A percentile compares a stretch with the other conserved stretches of the same genome.
Evolutionary conservation across 31 red algal species (phyloP).

Genomic region (Porphyra umbilicalis): DNA sequence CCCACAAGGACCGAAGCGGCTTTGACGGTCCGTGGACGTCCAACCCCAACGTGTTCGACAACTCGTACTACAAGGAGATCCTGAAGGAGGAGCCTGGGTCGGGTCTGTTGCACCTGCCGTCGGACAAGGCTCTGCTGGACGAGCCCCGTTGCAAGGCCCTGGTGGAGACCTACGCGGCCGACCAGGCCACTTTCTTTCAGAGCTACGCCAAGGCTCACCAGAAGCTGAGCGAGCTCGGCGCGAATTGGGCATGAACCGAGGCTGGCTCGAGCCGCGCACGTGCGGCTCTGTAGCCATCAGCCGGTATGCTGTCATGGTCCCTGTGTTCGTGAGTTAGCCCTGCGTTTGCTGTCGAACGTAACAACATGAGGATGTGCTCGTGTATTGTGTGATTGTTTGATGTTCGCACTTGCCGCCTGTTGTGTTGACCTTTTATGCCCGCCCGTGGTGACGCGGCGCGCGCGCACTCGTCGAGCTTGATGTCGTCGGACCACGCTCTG

Average conservation of each 20-base stretch:
- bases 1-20: slow-evolving; percentile 69
- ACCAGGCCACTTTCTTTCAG: slow-evolving; percentile 76
- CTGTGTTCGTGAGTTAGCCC: too few species aligned
- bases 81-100: slow-evolving; percentile 71
- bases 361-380: too few species aligned
- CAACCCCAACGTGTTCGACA: slow-evolving; percentile 75
- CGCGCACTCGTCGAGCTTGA: too few species aligned
- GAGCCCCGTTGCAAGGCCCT: slow-evolving; percentile 55
- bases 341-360: too few species aligned
- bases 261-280: neutral
- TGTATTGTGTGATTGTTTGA: too few species aligned
- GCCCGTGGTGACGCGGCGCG: too few species aligned
- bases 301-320: too few species aligned
- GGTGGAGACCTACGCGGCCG: slow-evolving; percentile 71
- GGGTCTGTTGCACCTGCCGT: slow-evolving; percentile 59
- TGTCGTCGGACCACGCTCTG: too few species aligned
- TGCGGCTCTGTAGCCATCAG: neutral
- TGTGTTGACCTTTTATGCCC: too few species aligned
- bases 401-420: too few species aligned
- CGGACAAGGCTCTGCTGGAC: slow-evolving; percentile 82
- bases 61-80: slow-evolving; percentile 87
- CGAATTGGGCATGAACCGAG: neutral
- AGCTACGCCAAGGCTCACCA: slow-evolving; percentile 77
- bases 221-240: slow-evolving; percentile 96
- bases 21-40: slow-evolving; percentile 96